These are phyloP conservation scores for Aspergillus tamarii DNA, from an alignment of 2,329 filamentous ascomycete species.

Conservation along the genomic window DNA sequence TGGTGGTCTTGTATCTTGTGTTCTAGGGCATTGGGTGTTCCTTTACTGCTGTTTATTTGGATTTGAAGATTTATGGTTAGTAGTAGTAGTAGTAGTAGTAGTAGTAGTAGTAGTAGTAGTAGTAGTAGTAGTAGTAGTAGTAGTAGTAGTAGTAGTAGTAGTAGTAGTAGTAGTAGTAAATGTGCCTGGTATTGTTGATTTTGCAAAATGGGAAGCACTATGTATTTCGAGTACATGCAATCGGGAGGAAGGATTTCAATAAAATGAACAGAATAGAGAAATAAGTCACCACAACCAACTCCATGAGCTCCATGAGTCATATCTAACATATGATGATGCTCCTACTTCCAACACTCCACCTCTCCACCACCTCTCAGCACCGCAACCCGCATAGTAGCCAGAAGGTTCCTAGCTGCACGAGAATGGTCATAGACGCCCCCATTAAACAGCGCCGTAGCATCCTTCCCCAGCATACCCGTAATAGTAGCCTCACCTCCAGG, in stretches of 20 bases:
- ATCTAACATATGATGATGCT: background rate
- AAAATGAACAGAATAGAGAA: too few relatives aligned
- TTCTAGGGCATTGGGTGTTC: too few relatives aligned
- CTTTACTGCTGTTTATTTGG: too few relatives aligned
- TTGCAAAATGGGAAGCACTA: background rate
- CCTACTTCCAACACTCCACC: conserved; percentile 1
- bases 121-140: too few relatives aligned
- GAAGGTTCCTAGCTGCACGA: background rate
- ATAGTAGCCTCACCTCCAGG: background rate
- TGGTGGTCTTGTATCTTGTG: background rate
- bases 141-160: too few relatives aligned
- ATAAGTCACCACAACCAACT: background rate
- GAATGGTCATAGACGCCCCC: conserved; percentile 7
- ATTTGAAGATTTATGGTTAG: too few relatives aligned
- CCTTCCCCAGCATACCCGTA: background rate
- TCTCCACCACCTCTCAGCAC: background rate
- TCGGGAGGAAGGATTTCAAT: too few relatives aligned
- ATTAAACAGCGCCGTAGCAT: conserved; percentile 6
- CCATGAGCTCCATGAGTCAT: background rate
- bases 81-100: too few relatives aligned
- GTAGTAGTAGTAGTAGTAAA: too few relatives aligned
- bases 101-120: too few relatives aligned
- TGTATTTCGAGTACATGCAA: background rate
- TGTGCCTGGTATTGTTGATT: too few relatives aligned
- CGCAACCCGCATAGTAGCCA: conserved; percentile 6